phyloP scores from a whole-genome alignment of 169 alveolate genomes.

The Babesia caballi region DNA sequence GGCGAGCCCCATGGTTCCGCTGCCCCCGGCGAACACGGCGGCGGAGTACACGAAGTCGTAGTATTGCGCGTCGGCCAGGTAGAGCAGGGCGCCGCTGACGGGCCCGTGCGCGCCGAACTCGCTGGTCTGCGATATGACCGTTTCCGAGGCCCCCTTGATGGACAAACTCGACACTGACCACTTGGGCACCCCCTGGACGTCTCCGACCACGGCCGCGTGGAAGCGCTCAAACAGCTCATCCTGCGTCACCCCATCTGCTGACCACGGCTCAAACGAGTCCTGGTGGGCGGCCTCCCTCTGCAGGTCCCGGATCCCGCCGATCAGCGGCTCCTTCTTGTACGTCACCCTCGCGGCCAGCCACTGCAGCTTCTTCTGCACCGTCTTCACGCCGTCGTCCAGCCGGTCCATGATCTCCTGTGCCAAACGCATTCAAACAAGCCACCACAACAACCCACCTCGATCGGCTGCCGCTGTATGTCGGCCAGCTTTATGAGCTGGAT shows the following conservation, averaged over 20 bases:
- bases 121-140: constrained; percentile 56
- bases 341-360: constrained; percentile 53
- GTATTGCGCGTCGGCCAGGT: constrained; percentile 28
- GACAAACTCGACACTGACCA: constrained; percentile 47
- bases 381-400: constrained; percentile 41
- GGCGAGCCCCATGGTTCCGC: constrained; percentile 63
- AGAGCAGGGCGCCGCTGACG: constrained; percentile 45
- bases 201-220: constrained; percentile 30
- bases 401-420: constrained; percentile 37
- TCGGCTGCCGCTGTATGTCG: constrained; percentile 48
- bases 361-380: constrained; percentile 28
- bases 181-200: constrained; percentile 51
- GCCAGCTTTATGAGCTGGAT: constrained; percentile 59
- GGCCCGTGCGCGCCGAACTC: constrained; percentile 44
- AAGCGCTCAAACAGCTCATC: constrained; percentile 19
- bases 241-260: constrained; percentile 20
- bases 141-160: constrained; percentile 39
- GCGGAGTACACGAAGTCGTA: constrained; percentile 62
- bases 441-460: constrained; percentile 6
- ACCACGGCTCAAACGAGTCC: constrained; percentile 53
- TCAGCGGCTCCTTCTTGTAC: constrained; percentile 44
- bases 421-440: not conserved
- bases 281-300: constrained; percentile 31
- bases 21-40: constrained; percentile 57
- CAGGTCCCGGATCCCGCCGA: constrained; percentile 27